Percentiles rank a stretch among this genome's conserved stretches.
Conservation (phyloP, 208 protist species). For the Leptomonas pyrrhocoris region DNA sequence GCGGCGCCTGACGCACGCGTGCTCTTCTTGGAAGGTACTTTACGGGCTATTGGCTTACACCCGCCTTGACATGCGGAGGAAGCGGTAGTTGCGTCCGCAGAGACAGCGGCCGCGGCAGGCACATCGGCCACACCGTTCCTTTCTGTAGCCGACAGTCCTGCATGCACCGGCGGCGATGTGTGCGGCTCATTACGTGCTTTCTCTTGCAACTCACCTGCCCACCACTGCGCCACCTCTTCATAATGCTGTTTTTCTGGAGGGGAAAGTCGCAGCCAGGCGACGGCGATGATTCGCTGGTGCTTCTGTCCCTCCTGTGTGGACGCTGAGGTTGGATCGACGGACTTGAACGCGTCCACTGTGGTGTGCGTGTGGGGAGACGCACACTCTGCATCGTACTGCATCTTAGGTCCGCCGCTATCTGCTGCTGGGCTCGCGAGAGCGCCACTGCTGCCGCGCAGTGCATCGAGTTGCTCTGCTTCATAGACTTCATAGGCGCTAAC, state of each 20-base stretch:
- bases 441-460: background rate
- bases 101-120: background rate
- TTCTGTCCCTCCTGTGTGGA: background rate
- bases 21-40: background rate
- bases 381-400: background rate
- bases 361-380: background rate
- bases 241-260: constrained; percentile 15
- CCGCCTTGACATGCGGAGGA: background rate
- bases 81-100: background rate
- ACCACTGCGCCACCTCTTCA: constrained; percentile 21
- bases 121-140: background rate
- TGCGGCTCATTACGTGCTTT: background rate
- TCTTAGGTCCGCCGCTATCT: background rate
- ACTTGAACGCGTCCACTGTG: background rate
- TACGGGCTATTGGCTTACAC: background rate
- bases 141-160: background rate
- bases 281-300: constrained; percentile 9
- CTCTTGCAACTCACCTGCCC: background rate
- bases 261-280: constrained; percentile 24
- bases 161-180: background rate
- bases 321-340: background rate
- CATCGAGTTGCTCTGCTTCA: constrained; percentile 3
- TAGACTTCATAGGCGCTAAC: constrained; percentile 34
- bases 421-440: background rate
- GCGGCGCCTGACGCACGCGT: background rate